Conservation (phyloP, 2,329 filamentous ascomycete species). For the Fusarium citri region DNA sequence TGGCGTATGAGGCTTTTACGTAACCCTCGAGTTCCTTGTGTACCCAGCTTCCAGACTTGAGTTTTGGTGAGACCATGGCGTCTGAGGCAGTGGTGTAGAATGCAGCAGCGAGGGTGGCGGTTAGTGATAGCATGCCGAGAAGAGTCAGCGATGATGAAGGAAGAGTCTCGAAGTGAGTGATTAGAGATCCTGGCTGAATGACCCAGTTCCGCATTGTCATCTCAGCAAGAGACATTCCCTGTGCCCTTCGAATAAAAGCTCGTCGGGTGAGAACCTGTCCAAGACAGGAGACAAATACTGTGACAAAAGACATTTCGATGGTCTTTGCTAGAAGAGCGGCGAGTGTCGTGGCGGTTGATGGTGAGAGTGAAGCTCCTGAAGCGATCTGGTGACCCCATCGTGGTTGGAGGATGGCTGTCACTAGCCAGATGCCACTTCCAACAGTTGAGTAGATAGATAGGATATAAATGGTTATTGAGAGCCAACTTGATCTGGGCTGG, state of each 20-base stretch:
- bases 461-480: slow-evolving; percentile 59
- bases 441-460: slow-evolving; percentile 72
- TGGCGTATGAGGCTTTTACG: slow-evolving; percentile 73
- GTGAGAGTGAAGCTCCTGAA: slow-evolving; percentile 63
- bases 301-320: slow-evolving; percentile 82
- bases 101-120: slow-evolving; percentile 73
- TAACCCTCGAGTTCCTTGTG: slow-evolving; percentile 62
- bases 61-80: slow-evolving; percentile 78
- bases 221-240: slow-evolving; percentile 79
- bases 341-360: slow-evolving; percentile 73
- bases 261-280: slow-evolving; percentile 80
- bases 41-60: slow-evolving; percentile 69
- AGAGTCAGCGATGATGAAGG: slow-evolving; percentile 72
- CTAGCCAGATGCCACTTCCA: slow-evolving; percentile 74
- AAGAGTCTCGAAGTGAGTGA: slow-evolving; percentile 75
- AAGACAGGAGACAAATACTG: slow-evolving; percentile 78
- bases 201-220: slow-evolving; percentile 82
- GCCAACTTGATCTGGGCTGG: slow-evolving; percentile 56
- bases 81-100: slow-evolving; percentile 83
- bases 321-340: slow-evolving; percentile 79
- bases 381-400: slow-evolving; percentile 70
- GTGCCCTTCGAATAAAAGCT: slow-evolving; percentile 69
- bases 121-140: slow-evolving; percentile 72
- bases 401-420: slow-evolving; percentile 70
- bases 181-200: slow-evolving; percentile 76